These are phyloP conservation scores for Penicillium samsonianum DNA, from an alignment of 495 filamentous ascomycete genomes.

Conservation along the genomic window DNA sequence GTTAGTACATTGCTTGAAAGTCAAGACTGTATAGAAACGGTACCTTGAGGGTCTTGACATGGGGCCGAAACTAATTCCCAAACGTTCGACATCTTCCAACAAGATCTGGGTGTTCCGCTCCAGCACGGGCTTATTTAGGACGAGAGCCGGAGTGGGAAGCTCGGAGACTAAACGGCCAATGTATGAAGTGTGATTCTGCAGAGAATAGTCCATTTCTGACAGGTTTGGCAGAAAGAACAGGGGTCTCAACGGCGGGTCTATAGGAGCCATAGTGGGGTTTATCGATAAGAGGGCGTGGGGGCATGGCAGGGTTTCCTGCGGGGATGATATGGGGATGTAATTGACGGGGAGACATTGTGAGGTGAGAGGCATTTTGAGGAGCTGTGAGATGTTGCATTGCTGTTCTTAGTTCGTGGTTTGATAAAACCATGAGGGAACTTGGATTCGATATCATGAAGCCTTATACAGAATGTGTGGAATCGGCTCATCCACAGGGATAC, in stretches of 20 bases:
- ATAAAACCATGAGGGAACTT: background rate
- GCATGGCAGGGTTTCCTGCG: background rate
- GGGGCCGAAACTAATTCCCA: constrained; percentile 37
- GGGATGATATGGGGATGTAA: constrained; percentile 2
- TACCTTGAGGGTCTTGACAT: constrained; percentile 45
- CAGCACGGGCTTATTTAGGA: constrained; percentile 35
- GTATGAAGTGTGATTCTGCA: constrained; percentile 28
- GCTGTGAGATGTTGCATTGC: too few species aligned
- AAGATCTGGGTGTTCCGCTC: constrained; percentile 33
- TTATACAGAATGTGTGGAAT: background rate
- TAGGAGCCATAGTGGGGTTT: constrained; percentile 9
- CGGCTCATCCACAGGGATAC: too few species aligned
- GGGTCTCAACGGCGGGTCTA: constrained; percentile 4
- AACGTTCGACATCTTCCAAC: constrained; percentile 32
- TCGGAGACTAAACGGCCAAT: constrained; percentile 30
- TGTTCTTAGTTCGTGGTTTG: background rate
- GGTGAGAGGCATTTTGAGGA: background rate
- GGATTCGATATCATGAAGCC: background rate
- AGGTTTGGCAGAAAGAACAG: background rate
- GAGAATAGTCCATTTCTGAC: constrained; percentile 30
- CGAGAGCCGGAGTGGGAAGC: constrained; percentile 35
- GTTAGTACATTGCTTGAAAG: constrained; percentile 1
- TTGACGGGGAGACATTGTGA: background rate
- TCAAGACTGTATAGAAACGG: background rate
- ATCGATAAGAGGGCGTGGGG: constrained; percentile 9